Conservation (phyloP, 2,329 filamentous ascomycete genomes). For the Cytospora piceicola region DNA sequence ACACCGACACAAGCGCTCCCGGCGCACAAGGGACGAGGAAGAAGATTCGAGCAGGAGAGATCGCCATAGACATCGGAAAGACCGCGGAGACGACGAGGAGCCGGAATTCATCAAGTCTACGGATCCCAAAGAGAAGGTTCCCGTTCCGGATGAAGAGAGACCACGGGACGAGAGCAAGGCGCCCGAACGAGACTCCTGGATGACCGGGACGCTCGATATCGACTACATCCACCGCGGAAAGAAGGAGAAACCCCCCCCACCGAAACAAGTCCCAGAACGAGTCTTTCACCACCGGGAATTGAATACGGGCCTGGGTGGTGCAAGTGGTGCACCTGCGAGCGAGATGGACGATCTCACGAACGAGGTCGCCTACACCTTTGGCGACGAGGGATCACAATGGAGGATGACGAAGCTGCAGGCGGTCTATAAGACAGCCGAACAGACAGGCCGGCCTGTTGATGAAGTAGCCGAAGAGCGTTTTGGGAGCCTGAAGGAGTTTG, state of each 20-base stretch:
- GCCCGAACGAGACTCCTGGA: conserved; percentile 84
- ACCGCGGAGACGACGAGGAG: conserved; percentile 39
- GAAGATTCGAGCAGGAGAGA: conserved; percentile 43
- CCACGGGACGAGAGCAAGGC: conserved; percentile 39
- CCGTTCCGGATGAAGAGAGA: conserved; percentile 48
- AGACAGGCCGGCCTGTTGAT: conserved; percentile 73
- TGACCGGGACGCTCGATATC: conserved; percentile 82
- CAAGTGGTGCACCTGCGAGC: conserved; percentile 46
- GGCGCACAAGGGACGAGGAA: conserved; percentile 42
- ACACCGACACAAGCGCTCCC: conserved; percentile 47
- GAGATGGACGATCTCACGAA: conserved; percentile 60
- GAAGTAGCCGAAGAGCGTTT: conserved; percentile 83
- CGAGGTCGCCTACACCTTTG: conserved; percentile 81
- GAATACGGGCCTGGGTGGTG: conserved; percentile 61
- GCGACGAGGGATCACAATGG: conserved; percentile 89
- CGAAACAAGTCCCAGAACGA: conserved; percentile 65
- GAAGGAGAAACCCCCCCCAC: conserved; percentile 56
- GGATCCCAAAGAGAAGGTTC: conserved; percentile 55
- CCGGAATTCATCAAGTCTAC: conserved; percentile 46
- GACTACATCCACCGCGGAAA: conserved; percentile 75
- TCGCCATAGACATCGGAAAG: conserved; percentile 33
- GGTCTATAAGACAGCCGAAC: conserved; percentile 79
- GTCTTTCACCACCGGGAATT: conserved; percentile 80
- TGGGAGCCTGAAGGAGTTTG: conserved; percentile 81
- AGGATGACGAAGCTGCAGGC: conserved; percentile 93